These are phyloP conservation scores for Cercospora zeae-maydis DNA, from an alignment of 2,329 filamentous ascomycete genomes.

Conservation along the genomic window DNA sequence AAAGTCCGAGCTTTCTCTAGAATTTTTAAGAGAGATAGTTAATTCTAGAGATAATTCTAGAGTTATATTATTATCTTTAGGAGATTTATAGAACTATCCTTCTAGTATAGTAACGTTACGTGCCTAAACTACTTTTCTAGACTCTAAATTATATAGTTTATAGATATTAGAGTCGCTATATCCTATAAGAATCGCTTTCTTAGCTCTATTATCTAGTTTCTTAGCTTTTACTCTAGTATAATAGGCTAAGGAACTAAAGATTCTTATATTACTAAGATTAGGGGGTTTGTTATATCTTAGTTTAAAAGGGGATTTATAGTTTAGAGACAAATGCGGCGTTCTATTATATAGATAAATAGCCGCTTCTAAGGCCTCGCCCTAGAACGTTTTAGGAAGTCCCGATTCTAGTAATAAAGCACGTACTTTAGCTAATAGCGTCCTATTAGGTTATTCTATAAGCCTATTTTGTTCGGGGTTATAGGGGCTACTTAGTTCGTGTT, in stretches of 20 bases:
- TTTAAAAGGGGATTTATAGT: no score
- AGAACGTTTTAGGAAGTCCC: no score
- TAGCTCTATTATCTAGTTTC: not conserved
- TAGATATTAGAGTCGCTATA: slow-evolving; percentile 1
- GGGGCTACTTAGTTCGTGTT: not conserved
- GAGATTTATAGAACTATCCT: not conserved
- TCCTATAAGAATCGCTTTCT: slow-evolving; percentile 1
- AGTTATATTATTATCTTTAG: no score
- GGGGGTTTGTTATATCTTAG: no score
- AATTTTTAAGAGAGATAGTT: not conserved
- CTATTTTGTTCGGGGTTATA: no score
- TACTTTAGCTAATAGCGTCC: no score
- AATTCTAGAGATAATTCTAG: not conserved
- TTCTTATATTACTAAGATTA: no score
- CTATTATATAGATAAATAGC: no score
- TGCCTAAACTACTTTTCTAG: not conserved
- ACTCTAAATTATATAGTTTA: slow-evolving; percentile 3
- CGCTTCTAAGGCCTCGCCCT: no score
- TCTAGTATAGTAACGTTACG: not conserved
- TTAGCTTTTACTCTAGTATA: not conserved
- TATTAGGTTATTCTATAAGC: no score
- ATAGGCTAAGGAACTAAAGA: not conserved
- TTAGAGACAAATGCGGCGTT: no score
- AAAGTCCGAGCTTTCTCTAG: not conserved
- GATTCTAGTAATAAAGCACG: no score